Evolutionary conservation across 2,329 filamentous ascomycete genomes (phyloP), one percentile per base, ranked within the genome.

Genomic region (Thielaviopsis punctulata): DNA sequence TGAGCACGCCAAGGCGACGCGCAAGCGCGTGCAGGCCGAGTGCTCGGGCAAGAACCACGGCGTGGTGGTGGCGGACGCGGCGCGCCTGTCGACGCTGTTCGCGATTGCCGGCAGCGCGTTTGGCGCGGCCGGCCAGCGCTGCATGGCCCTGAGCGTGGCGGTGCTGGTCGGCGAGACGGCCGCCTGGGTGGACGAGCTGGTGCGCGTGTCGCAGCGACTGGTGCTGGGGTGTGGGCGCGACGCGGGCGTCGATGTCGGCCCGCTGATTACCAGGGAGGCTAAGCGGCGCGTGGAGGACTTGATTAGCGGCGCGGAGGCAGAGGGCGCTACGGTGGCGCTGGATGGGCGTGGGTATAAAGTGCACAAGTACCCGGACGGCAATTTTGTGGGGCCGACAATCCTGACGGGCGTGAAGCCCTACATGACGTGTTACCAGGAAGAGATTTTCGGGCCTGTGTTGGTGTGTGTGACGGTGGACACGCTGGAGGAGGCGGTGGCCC

Each of bases 1-100:
- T 74, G 82, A 83, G 59, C 82, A 84, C 0, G 73, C 80, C 2
- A 68, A 73, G 1, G 84, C 72, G 4, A 76, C 75, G 55, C 62
- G 79, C 58, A 83, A 83, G 66, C 79, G 80, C 59, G 72, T 82
- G 4, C 77, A 76, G 2, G 69, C 82, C n/a, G 80, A 83, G 63
- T 74, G 80, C 0, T 80, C 80, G 15, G 81, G 80, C 45, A 84
- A 84, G 63, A 77, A 73, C 0, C 80, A 81, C 0, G 69, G 77
- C 10, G 62, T 84, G 13, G 68, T 84, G 4, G 83, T 84, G 52
- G 74, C 75, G 2, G 81, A 84, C 59, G 79, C 78, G 5, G 71
- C 83, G 57, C 59, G 82, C 24, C 76, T 78, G 3, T 73, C 76
- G 58, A 77, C 79, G 1, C 77, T 82, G 41, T 80, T 78, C 4